Conservation (phyloP, 176 grass and related monocot genomes). For the Cocos nucifera region DNA sequence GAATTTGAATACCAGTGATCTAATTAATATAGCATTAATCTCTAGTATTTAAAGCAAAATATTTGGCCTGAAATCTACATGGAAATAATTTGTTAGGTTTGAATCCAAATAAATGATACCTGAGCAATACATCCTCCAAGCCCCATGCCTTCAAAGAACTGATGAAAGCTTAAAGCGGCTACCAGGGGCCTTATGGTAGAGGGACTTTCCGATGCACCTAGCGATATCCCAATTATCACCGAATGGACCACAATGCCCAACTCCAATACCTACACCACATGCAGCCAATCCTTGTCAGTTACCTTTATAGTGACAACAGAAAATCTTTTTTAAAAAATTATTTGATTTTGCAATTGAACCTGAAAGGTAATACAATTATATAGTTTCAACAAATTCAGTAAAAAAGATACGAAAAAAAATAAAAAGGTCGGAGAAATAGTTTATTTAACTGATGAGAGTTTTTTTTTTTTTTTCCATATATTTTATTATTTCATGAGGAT, state of each 20-base stretch:
- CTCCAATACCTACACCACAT: conserved; percentile 38
- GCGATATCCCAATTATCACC: conserved; percentile 72
- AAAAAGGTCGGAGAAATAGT: too few species aligned
- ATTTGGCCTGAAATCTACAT: too few species aligned
- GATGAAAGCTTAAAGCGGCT: conserved; percentile 60
- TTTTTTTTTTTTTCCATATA: too few species aligned
- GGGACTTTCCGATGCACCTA: conserved; percentile 33
- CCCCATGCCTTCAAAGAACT: conserved; percentile 78
- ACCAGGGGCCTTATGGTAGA: conserved; percentile 49
- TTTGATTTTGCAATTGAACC: neutral
- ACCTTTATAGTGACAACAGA: neutral
- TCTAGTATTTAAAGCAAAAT: too few species aligned
- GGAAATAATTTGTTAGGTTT: neutral
- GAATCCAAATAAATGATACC: conserved; percentile 15
- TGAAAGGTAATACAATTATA: too few species aligned
- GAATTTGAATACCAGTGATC: too few species aligned
- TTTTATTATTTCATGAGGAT: too few species aligned
- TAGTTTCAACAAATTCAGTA: too few species aligned
- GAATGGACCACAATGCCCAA: conserved; percentile 76
- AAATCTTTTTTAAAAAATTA: neutral
- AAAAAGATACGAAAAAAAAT: too few species aligned
- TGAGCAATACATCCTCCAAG: conserved; percentile 69
- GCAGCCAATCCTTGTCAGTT: neutral
- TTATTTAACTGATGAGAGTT: too few species aligned
- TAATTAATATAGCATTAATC: too few species aligned